These are phyloP conservation scores for Penstemon eatonii DNA, from an alignment of 257 asterid genomes.

Conservation along the genomic window DNA sequence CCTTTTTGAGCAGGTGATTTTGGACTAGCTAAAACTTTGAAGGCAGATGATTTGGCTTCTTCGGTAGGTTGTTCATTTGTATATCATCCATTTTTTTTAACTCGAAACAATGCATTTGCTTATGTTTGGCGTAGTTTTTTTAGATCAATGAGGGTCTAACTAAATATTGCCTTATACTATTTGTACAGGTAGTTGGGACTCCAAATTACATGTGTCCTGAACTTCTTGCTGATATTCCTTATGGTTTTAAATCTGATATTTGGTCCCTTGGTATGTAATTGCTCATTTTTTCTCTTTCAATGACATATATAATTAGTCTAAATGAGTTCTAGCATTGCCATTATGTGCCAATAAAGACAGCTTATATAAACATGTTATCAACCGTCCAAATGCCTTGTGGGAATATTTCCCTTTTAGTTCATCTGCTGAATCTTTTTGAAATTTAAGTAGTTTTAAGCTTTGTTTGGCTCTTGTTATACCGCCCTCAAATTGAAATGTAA, in stretches of 20 bases:
- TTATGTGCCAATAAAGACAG: slow-evolving; percentile 10
- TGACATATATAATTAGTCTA: neutral
- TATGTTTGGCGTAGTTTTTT: neutral
- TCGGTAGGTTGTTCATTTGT: slow-evolving; percentile 63
- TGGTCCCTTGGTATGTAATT: slow-evolving; percentile 90
- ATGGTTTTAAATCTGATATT: slow-evolving; percentile 95
- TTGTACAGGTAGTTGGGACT: slow-evolving; percentile 90
- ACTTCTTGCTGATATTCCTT: slow-evolving; percentile 97
- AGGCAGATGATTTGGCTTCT: slow-evolving; percentile 99
- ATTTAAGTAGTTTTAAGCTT: neutral
- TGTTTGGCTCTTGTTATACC: neutral
- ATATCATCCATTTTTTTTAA: slow-evolving; percentile 4
- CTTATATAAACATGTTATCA: neutral
- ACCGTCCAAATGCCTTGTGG: neutral
- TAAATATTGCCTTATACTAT: slow-evolving; percentile 10
- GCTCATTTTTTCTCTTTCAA: slow-evolving; percentile 3
- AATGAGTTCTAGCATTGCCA: slow-evolving; percentile 14
- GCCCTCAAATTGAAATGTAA: neutral
- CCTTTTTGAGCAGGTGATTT: slow-evolving; percentile 72
- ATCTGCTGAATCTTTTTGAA: neutral
- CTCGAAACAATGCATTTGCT: neutral
- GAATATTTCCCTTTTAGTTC: neutral
- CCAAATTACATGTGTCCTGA: slow-evolving; percentile 99
- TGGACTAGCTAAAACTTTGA: slow-evolving; percentile 96
- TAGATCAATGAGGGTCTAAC: slow-evolving; percentile 9